A percentile compares a stretch with the other conserved stretches of the same genome.
Conservation (phyloP, 345 rosid species). For the Hypericum perforatum region DNA sequence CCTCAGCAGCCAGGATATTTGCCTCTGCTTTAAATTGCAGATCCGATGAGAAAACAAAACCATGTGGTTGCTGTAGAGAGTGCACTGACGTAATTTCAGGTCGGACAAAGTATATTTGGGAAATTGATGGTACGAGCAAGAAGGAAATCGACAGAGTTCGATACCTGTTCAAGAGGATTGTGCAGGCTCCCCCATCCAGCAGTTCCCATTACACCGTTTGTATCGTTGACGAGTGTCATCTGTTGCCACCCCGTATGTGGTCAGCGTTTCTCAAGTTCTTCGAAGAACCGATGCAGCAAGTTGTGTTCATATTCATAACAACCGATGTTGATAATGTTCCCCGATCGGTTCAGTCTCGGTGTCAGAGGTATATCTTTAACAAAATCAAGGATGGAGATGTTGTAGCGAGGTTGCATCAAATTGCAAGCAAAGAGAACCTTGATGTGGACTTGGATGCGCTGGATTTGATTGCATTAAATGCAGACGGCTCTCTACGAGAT, state of each 20-base stretch:
- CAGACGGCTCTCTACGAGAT: conserved; percentile 96
- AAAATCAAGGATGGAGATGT: conserved; percentile 86
- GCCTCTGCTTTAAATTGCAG: conserved; percentile 24
- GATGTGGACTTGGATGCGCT: conserved; percentile 85
- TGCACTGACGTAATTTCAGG: conserved; percentile 6
- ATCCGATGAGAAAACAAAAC: conserved; percentile 9
- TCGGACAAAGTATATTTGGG: neutral
- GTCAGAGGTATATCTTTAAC: conserved; percentile 86
- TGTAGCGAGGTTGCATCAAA: conserved; percentile 49
- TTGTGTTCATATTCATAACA: conserved; percentile 77
- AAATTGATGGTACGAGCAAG: conserved; percentile 39
- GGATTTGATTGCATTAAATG: conserved; percentile 82
- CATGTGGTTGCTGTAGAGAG: conserved; percentile 26
- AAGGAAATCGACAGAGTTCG: conserved; percentile 57
- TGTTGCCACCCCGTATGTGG: conserved; percentile 86
- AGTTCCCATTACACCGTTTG: conserved; percentile 54
- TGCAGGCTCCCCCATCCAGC: conserved; percentile 33
- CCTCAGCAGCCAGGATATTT: conserved; percentile 19
- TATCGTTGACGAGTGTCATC: conserved; percentile 85
- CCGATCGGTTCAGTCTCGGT: conserved; percentile 84
- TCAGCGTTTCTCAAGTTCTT: conserved; percentile 77
- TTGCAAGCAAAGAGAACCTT: conserved; percentile 63
- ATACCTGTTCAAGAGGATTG: conserved; percentile 48
- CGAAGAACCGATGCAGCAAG: conserved; percentile 64
- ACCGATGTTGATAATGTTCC: conserved; percentile 93